Conservation (phyloP, 1,139 yeast species). For the Protomyces gravidus region DNA sequence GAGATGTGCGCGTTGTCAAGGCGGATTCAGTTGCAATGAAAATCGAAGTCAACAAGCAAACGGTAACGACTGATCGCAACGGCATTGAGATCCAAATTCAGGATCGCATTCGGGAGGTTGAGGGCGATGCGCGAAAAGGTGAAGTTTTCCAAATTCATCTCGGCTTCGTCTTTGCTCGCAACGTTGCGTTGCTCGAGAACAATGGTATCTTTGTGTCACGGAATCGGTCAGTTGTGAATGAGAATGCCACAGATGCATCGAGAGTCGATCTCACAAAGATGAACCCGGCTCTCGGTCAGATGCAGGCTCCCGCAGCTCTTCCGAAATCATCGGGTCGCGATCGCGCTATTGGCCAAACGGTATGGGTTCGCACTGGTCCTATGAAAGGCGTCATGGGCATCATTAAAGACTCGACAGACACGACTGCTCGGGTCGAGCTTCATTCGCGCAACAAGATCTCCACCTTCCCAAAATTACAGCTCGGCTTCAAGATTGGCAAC, state of each 20-base stretch:
- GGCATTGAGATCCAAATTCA: conserved; percentile 85
- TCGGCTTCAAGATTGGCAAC: conserved; percentile 52
- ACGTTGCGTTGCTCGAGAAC: conserved; percentile 71
- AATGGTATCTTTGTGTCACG: conserved; percentile 49
- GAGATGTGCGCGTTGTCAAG: conserved; percentile 63
- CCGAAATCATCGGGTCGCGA: conserved; percentile 68
- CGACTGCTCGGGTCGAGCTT: conserved; percentile 82
- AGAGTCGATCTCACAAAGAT: conserved; percentile 25
- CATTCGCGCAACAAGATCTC: conserved; percentile 88
- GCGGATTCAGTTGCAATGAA: conserved; percentile 79
- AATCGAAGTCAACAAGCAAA: conserved; percentile 59
- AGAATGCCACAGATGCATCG: conserved; percentile 59
- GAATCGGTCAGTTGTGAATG: conserved; percentile 56
- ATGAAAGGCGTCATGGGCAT: conserved; percentile 94
- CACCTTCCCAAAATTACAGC: conserved; percentile 72
- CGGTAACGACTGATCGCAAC: conserved; percentile 74
- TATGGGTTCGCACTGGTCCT: conserved; percentile 76
- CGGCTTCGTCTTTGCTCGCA: conserved; percentile 69
- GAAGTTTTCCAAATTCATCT: conserved; percentile 80
- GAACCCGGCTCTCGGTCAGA: conserved; percentile 32
- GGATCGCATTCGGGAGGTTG: conserved; percentile 78
- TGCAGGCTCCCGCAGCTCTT: conserved; percentile 50
- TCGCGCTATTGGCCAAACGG: conserved; percentile 72
- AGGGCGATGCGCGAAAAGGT: conserved; percentile 83
- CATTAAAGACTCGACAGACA: conserved; percentile 88